phyloP scores from a whole-genome alignment of 495 filamentous ascomycete species.

The Achaetomiella virescens region DNA sequence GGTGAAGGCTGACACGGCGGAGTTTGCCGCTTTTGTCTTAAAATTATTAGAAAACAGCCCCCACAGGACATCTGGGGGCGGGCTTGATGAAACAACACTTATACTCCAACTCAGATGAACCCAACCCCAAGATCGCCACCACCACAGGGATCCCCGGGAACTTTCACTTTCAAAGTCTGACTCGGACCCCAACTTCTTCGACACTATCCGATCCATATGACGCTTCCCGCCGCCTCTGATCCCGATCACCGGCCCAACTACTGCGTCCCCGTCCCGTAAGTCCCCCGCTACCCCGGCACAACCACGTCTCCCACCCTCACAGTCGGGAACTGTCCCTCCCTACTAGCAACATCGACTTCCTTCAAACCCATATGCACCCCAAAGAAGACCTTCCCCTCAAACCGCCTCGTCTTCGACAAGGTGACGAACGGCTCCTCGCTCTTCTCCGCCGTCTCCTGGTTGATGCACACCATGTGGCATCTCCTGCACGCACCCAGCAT shows the following conservation, averaged over 20 bases:
- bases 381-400: constrained; percentile 79
- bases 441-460: constrained; percentile 73
- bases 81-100: neutral
- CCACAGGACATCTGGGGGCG: neutral
- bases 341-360: constrained; percentile 24
- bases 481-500: constrained; percentile 76
- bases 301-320: constrained; percentile 55
- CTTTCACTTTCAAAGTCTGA: no score
- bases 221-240: no score
- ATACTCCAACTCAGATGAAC: neutral
- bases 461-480: constrained; percentile 93
- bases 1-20: neutral
- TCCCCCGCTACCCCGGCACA: constrained; percentile 10
- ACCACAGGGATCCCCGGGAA: neutral
- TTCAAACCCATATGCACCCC: constrained; percentile 65
- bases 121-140: neutral
- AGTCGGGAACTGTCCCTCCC: constrained; percentile 40
- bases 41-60: neutral
- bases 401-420: constrained; percentile 73
- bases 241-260: neutral
- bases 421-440: constrained; percentile 84
- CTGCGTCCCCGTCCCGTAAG: neutral
- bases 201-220: no score
- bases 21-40: neutral
- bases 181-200: no score